Evolutionary conservation across 768 basidiomycete species (phyloP).

Genomic region (Holtermannia corniformis): DNA sequence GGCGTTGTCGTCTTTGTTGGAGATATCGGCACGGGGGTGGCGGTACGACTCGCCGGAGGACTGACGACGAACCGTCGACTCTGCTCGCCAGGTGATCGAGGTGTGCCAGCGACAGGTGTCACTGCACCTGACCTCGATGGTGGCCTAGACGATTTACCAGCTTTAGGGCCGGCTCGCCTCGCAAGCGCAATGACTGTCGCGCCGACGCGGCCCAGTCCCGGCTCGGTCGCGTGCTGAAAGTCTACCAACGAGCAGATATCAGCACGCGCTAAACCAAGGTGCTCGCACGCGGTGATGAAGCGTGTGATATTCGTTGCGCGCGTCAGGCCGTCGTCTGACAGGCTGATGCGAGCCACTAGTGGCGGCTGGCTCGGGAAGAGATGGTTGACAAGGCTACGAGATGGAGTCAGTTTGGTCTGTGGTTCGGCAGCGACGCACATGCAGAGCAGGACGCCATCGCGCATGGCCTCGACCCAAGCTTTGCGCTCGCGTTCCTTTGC

Average conservation of each 20-base stretch:
- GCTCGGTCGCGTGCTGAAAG: constrained; percentile 57
- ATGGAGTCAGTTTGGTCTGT: neutral
- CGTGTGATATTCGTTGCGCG: constrained; percentile 40
- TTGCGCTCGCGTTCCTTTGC: constrained; percentile 69
- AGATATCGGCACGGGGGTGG: constrained; percentile 1
- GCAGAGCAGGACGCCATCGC: constrained; percentile 81
- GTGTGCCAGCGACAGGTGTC: constrained; percentile 42
- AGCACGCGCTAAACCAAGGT: constrained; percentile 51
- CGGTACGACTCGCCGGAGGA: constrained; percentile 2
- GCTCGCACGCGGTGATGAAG: constrained; percentile 67
- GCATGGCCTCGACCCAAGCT: constrained; percentile 62
- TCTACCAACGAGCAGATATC: constrained; percentile 61
- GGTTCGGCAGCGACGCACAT: constrained; percentile 53
- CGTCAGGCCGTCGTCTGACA: constrained; percentile 39
- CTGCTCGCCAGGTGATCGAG: constrained; percentile 5
- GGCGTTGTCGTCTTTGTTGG: constrained; percentile 4
- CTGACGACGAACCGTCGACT: neutral
- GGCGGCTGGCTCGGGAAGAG: constrained; percentile 24
- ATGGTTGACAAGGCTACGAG: constrained; percentile 22
- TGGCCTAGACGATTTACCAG: constrained; percentile 37
- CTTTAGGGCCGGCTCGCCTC: constrained; percentile 50
- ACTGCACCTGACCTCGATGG: neutral
- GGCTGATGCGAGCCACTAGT: constrained; percentile 20
- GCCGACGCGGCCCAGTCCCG: constrained; percentile 58
- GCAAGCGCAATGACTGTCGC: constrained; percentile 61